phyloP scores from a whole-genome alignment of 306 rosid species.

The Cicer cuneatum region DNA sequence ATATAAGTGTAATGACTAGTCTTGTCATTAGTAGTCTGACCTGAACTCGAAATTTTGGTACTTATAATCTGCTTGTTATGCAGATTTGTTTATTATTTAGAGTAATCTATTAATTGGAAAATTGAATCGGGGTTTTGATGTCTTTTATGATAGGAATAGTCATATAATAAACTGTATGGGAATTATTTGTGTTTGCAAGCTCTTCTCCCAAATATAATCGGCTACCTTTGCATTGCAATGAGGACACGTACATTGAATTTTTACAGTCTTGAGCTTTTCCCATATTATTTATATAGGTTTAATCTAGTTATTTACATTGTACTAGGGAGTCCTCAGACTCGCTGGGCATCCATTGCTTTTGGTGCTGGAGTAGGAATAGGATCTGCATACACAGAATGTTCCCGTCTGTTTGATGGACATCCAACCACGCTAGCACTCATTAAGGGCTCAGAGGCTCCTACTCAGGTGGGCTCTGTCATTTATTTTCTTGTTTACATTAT shows the following conservation, averaged over 20 bases:
- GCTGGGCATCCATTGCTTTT: conserved; percentile 90
- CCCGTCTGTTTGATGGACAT: conserved; percentile 64
- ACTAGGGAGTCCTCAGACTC: conserved; percentile 84
- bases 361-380: conserved; percentile 92
- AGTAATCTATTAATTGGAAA: conserved; percentile 21
- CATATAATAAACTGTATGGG: neutral
- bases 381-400: conserved; percentile 81
- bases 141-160: conserved; percentile 18
- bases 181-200: conserved; percentile 17
- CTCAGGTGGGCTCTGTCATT: conserved; percentile 44
- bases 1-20: neutral
- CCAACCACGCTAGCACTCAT: conserved; percentile 54
- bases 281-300: conserved; percentile 32
- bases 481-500: conserved; percentile 13
- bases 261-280: conserved; percentile 17
- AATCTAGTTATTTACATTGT: conserved; percentile 30
- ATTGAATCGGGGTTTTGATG: neutral
- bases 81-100: neutral
- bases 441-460: conserved; percentile 51
- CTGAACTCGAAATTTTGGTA: neutral
- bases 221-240: conserved; percentile 19
- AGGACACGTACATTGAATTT: neutral
- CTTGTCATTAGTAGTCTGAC: conserved; percentile 1
- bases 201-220: neutral
- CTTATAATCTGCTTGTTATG: conserved; percentile 2